Evolutionary conservation across 225 moss, liverwort and hornwort species (phyloP).

Genomic region (Physcomitrium patens): DNA sequence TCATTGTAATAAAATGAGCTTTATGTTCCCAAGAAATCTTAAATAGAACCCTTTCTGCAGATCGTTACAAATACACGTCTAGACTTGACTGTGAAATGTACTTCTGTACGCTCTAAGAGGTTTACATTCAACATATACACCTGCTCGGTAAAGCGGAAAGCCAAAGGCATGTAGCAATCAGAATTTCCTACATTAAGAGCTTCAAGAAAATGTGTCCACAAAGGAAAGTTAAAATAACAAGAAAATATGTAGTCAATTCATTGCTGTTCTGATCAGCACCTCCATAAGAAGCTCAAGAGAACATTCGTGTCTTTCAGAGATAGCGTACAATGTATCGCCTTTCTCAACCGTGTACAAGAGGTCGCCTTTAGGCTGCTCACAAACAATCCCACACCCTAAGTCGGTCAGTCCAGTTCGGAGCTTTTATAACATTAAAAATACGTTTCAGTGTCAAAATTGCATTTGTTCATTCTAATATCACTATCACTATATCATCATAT

Average conservation of each 20-base stretch:
- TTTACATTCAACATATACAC: no score
- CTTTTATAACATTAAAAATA: no score
- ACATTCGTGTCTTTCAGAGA: constrained; percentile 48
- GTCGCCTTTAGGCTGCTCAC: constrained; percentile 64
- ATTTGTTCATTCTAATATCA: neutral
- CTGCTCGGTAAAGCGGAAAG: neutral
- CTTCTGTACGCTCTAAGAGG: neutral
- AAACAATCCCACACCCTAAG: constrained; percentile 22
- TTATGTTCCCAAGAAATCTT: neutral
- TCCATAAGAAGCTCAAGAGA: constrained; percentile 68
- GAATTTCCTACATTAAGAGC: neutral
- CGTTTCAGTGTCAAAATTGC: neutral
- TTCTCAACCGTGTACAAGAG: constrained; percentile 60
- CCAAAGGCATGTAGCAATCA: neutral
- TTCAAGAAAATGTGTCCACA: neutral
- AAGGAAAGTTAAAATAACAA: neutral
- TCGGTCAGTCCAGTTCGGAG: constrained; percentile 24
- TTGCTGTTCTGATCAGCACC: constrained; percentile 29
- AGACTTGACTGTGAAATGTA: neutral
- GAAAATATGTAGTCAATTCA: neutral
- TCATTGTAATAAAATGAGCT: neutral
- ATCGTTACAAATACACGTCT: neutral
- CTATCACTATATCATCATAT: neutral
- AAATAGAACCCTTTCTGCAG: neutral
- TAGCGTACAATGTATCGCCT: constrained; percentile 58